phyloP scores from a whole-genome alignment of 768 basidiomycete genomes.

The Hirschioporus abietinus region DNA sequence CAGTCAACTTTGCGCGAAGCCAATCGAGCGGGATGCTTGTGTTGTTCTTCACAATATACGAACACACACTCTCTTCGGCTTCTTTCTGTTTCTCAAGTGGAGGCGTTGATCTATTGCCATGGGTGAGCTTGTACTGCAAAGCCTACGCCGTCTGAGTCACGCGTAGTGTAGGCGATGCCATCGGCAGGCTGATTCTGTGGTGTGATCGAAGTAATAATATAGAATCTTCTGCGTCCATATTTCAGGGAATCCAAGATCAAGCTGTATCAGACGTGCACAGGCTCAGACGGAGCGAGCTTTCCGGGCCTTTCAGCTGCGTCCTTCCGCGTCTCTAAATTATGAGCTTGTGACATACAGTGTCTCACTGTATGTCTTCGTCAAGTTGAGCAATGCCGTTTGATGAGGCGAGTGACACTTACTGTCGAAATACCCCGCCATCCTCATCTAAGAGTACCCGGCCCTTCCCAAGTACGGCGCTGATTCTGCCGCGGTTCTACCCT shows the following conservation, averaged over 20 bases:
- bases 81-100: conserved; percentile 36
- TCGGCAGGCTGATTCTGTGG: conserved; percentile 46
- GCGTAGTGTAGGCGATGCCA: conserved; percentile 54
- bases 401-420: too few species aligned
- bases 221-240: conserved; percentile 49
- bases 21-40: conserved; percentile 68
- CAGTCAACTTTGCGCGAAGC: conserved; percentile 61
- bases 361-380: conserved; percentile 50
- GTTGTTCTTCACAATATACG: conserved; percentile 51
- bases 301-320: neutral
- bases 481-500: too few species aligned
- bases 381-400: too few species aligned
- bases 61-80: conserved; percentile 33
- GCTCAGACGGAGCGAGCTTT: conserved; percentile 24
- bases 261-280: conserved; percentile 60
- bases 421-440: too few species aligned
- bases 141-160: conserved; percentile 47
- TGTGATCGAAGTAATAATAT: conserved; percentile 48
- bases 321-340: conserved; percentile 15
- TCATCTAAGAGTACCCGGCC: too few species aligned
- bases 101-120: conserved; percentile 80
- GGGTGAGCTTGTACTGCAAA: conserved; percentile 63
- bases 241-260: conserved; percentile 60
- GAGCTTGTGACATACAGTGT: conserved; percentile 43
- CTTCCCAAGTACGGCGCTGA: too few species aligned